These are phyloP conservation scores for Backusella macrospora DNA, from an alignment of 192 early-diverging fungal species.

Conservation along the genomic window DNA sequence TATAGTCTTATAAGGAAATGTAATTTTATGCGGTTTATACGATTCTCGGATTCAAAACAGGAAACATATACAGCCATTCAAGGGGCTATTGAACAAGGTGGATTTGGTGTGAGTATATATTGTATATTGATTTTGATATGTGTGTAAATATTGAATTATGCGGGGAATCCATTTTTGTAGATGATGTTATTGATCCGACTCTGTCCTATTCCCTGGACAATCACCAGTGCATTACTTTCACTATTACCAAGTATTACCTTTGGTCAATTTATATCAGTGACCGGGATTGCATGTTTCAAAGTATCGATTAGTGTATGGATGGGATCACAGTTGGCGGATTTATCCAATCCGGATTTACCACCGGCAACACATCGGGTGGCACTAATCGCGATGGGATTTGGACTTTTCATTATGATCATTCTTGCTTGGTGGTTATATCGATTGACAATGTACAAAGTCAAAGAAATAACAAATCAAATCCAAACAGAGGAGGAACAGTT, in stretches of 20 bases:
- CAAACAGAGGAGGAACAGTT: not conserved
- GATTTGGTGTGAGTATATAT: slow-evolving; percentile 20
- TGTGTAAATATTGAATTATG: not conserved
- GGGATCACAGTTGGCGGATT: slow-evolving; percentile 27
- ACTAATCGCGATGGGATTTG: slow-evolving; percentile 9
- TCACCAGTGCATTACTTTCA: slow-evolving; percentile 21
- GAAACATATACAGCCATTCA: slow-evolving; percentile 26
- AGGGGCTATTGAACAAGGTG: slow-evolving; percentile 33
- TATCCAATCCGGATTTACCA: slow-evolving; percentile 29
- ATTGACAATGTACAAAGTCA: slow-evolving; percentile 30
- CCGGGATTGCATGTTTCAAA: slow-evolving; percentile 22
- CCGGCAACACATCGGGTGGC: slow-evolving; percentile 25
- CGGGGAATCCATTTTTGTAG: not conserved
- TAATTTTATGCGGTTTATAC: slow-evolving; percentile 19
- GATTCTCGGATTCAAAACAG: slow-evolving; percentile 19
- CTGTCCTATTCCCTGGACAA: slow-evolving; percentile 32
- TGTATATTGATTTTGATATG: too few species aligned
- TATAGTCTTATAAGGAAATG: slow-evolving; percentile 22
- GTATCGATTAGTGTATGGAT: slow-evolving; percentile 33
- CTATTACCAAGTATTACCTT: slow-evolving; percentile 9
- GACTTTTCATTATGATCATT: slow-evolving; percentile 19
- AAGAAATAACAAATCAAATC: not conserved
- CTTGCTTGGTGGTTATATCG: slow-evolving; percentile 34
- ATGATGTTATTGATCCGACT: slow-evolving; percentile 35
- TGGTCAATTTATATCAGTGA: slow-evolving; percentile 22